Evolutionary conservation across 495 filamentous ascomycete species (phyloP).

Genomic region (Tuber magnatum): DNA sequence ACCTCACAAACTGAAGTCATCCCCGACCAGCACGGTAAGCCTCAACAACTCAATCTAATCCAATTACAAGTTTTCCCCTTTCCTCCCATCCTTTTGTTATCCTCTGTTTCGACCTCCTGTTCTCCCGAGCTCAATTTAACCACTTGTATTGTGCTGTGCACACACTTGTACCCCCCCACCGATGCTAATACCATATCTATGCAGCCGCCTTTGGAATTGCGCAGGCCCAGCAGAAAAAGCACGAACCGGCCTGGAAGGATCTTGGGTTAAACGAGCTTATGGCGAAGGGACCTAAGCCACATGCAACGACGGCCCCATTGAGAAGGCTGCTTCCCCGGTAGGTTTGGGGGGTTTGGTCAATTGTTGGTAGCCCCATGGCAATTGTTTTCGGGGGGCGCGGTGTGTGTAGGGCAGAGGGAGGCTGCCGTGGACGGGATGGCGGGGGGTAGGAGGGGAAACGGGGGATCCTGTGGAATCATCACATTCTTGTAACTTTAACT

Average conservation of each 20-base stretch:
- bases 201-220: slow-evolving; percentile 85
- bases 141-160: background rate
- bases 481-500: background rate
- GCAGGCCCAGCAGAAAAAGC: slow-evolving; percentile 65
- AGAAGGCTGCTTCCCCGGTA: slow-evolving; percentile 23
- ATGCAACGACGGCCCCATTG: background rate
- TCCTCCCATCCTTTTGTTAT: background rate
- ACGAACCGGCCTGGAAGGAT: slow-evolving; percentile 79
- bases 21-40: slow-evolving; percentile 70
- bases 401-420: background rate
- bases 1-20: slow-evolving; percentile 49
- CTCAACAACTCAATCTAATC: background rate
- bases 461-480: background rate
- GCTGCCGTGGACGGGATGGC: background rate
- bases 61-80: background rate
- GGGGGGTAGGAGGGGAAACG: background rate
- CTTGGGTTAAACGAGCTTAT: slow-evolving; percentile 68
- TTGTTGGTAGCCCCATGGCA: background rate
- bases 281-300: slow-evolving; percentile 48
- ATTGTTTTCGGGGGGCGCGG: background rate
- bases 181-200: background rate
- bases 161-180: background rate
- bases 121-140: background rate
- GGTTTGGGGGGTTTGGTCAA: background rate
- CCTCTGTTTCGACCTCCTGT: background rate